Percentiles rank a stretch among this genome's conserved stretches.
These are phyloP conservation scores for Verruconis gallopava DNA, from an alignment of 2,329 filamentous ascomycete species.

Conservation along the genomic window DNA sequence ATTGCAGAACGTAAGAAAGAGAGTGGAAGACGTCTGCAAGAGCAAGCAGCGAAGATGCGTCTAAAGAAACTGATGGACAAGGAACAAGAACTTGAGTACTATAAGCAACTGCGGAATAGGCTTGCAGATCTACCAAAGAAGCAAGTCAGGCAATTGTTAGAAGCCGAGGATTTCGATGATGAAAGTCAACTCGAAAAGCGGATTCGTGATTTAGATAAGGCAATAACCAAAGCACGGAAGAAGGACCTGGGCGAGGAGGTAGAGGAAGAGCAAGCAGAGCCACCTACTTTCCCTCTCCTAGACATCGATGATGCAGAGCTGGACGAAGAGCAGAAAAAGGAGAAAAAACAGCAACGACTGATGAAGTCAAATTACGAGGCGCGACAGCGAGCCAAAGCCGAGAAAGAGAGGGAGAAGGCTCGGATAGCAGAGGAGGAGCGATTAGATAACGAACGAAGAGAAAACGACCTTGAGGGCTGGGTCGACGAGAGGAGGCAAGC, in stretches of 20 bases:
- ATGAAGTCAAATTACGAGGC: constrained; percentile 94
- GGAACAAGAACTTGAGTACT: constrained; percentile 90
- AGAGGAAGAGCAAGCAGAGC: constrained; percentile 65
- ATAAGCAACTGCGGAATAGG: constrained; percentile 64
- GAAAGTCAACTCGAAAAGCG: constrained; percentile 73
- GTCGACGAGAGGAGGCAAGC: constrained; percentile 67
- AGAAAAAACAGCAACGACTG: constrained; percentile 82
- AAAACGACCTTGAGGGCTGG: constrained; percentile 78
- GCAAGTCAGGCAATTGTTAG: constrained; percentile 72
- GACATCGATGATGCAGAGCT: constrained; percentile 85
- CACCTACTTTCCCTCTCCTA: constrained; percentile 74
- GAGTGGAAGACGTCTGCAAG: constrained; percentile 78
- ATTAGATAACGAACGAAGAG: constrained; percentile 68
- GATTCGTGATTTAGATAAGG: constrained; percentile 80
- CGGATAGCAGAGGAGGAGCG: constrained; percentile 72
- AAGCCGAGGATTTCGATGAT: constrained; percentile 84
- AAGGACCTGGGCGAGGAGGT: constrained; percentile 79
- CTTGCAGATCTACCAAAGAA: constrained; percentile 69
- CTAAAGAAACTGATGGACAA: constrained; percentile 91
- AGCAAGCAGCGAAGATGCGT: constrained; percentile 95
- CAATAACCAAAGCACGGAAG: constrained; percentile 77
- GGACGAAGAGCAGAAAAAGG: constrained; percentile 80
- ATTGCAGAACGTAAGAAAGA: constrained; percentile 93
- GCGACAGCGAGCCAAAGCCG: constrained; percentile 80
- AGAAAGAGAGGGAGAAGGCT: constrained; percentile 88